These are phyloP conservation scores for Globisporangium radiosum DNA, from an alignment of 352 stramenopile genomes.

Conservation along the genomic window DNA sequence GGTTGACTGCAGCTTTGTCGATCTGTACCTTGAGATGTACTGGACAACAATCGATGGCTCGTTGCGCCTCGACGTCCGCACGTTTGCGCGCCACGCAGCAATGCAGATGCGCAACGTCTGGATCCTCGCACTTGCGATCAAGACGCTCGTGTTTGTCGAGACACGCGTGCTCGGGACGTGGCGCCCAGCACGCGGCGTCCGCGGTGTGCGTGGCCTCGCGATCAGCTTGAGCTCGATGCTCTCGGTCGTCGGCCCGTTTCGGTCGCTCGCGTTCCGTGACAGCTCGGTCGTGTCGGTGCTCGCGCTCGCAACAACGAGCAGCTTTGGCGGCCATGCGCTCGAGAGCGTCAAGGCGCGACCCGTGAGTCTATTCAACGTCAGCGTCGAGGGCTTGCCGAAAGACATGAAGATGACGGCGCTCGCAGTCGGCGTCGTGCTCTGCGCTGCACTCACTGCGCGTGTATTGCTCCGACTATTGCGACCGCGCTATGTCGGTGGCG, in stretches of 20 bases:
- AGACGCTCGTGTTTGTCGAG: slow-evolving; percentile 2
- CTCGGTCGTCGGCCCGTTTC: slow-evolving; percentile 13
- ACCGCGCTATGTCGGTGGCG: slow-evolving; percentile 15
- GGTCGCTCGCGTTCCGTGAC: slow-evolving; percentile 5
- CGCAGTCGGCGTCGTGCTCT: neutral
- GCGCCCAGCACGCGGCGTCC: slow-evolving; percentile 10
- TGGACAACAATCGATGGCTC: slow-evolving; percentile 19
- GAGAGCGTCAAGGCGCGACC: slow-evolving; percentile 10
- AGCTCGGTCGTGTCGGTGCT: slow-evolving; percentile 17
- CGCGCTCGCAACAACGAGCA: neutral
- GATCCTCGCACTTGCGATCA: slow-evolving; percentile 4
- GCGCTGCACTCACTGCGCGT: neutral
- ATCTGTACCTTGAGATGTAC: slow-evolving; percentile 14
- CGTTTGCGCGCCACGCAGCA: slow-evolving; percentile 20
- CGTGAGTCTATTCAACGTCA: slow-evolving; percentile 12
- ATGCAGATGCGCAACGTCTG: slow-evolving; percentile 37
- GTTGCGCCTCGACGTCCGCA: slow-evolving; percentile 8
- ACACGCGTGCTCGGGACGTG: slow-evolving; percentile 7
- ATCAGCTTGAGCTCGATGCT: slow-evolving; percentile 19
- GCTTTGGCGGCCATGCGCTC: neutral
- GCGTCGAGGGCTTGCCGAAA: slow-evolving; percentile 11
- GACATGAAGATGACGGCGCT: slow-evolving; percentile 18
- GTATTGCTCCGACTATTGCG: neutral
- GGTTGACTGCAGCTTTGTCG: slow-evolving; percentile 18
- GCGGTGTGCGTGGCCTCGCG: slow-evolving; percentile 14